These are phyloP conservation scores for Syzygium aromaticum DNA, from an alignment of 345 rosid genomes.

Conservation along the genomic window DNA sequence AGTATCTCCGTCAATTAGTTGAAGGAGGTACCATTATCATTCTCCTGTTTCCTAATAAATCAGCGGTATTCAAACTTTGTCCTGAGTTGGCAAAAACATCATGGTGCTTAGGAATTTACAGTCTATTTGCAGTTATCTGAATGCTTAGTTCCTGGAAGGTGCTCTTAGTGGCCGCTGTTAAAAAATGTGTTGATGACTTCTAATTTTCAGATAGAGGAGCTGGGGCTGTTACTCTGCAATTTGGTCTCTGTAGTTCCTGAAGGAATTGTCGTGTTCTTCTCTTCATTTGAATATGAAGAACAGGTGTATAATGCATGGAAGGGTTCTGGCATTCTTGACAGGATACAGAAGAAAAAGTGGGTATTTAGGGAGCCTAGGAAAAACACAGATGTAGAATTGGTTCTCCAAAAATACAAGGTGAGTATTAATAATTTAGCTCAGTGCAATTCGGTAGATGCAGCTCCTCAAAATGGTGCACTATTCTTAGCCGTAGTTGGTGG, in stretches of 20 bases:
- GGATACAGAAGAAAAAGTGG: constrained; percentile 67
- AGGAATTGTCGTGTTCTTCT: constrained; percentile 89
- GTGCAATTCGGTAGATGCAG: constrained; percentile 9
- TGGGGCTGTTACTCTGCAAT: constrained; percentile 81
- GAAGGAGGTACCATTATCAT: neutral
- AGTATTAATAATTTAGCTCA: constrained; percentile 29
- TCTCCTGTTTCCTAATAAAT: neutral
- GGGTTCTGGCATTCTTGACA: constrained; percentile 60
- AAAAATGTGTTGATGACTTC: neutral
- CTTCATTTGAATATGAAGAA: constrained; percentile 83
- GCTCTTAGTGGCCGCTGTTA: neutral
- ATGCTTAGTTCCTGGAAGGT: neutral
- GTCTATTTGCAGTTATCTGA: neutral
- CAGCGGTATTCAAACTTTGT: neutral
- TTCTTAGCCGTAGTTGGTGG: constrained; percentile 94
- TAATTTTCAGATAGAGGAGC: constrained; percentile 64
- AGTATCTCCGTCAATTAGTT: neutral
- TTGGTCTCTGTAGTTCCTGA: constrained; percentile 70
- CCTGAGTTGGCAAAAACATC: neutral
- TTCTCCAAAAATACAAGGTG: constrained; percentile 80
- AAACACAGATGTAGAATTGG: constrained; percentile 49
- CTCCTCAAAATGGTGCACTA: constrained; percentile 56
- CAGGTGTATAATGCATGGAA: constrained; percentile 76
- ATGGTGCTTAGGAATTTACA: neutral
- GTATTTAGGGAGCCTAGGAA: constrained; percentile 86